Base-by-base conservation (phyloP, 805 yeast species). In the Wickerhamiella lipophila region DNA sequence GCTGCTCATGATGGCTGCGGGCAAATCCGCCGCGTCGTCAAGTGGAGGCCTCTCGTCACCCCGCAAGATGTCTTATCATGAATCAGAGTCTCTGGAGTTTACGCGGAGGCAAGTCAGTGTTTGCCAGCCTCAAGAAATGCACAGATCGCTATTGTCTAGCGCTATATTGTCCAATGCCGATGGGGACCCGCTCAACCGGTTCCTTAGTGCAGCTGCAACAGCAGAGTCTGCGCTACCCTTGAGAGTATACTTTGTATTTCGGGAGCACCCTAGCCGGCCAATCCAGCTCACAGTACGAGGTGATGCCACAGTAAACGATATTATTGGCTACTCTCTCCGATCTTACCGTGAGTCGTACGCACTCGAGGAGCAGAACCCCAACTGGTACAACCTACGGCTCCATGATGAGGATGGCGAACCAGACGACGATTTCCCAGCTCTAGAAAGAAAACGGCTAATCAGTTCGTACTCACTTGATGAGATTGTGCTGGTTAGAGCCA, bases 361-460 rank as follows among this genome's bases (percentile, higher is more conserved):
- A 5, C 56, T 50, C 16, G 60, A 50, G 29, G 51, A 62, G 27
- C 57, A 63, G 46, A 76, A 81, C 52, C 83, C 88, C 0, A 81
- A 82, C 57, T 63, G 65, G 51, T 86, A 94, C 92, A 72, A 80
- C 48, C 59, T 89, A 29, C 83, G 83, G 50, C 70, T 89, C 19
- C 87, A 83, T 0, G 98, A 92, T 61, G 97, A 89, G 46, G 96
- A 88, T 60, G 96, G 94, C 46, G 80, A 83, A 34, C 87, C 85
- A 48, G 98, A 94, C 56, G 81, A 76, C 30, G 84, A 86, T 47
- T 88, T 92, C 68, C 97, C 97, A 1, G 77, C 88, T 1, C 67
- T 92, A 49, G 89, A 82, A 41, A 68, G 96, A 54, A 71, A 75
- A 0, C 69, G 88, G 47, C 57, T 68, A 3, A 68, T 92, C 23